Conservation (phyloP, 2,329 filamentous ascomycete genomes). For the Apiospora marii region DNA sequence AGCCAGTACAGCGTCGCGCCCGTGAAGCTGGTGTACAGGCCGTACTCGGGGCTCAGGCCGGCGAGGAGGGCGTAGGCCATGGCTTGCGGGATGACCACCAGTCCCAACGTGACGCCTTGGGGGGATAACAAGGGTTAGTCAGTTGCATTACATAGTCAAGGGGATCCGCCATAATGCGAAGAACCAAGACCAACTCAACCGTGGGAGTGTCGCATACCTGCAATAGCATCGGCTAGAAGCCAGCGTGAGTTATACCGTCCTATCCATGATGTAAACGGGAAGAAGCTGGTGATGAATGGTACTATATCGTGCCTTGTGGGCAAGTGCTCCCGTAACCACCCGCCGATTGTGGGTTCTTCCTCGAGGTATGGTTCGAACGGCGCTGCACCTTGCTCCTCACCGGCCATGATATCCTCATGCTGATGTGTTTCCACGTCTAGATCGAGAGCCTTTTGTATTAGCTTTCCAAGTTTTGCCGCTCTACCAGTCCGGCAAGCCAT, state of each 20-base stretch:
- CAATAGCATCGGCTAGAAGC: conserved; percentile 87
- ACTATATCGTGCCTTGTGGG: conserved; percentile 64
- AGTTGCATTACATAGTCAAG: conserved; percentile 27
- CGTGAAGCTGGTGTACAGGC: conserved; percentile 95
- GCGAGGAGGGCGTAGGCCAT: conserved; percentile 95
- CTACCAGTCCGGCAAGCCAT: neutral
- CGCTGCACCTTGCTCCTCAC: neutral
- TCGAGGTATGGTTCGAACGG: conserved; percentile 81
- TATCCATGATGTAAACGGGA: conserved; percentile 93
- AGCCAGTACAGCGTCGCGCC: conserved; percentile 96
- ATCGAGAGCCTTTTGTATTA: neutral
- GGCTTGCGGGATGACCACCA: conserved; percentile 85
- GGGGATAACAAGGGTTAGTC: conserved; percentile 24
- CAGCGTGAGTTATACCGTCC: conserved; percentile 87
- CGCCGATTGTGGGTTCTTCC: conserved; percentile 75
- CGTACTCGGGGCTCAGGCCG: conserved; percentile 80
- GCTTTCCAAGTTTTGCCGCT: too few relatives aligned
- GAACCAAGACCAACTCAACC: neutral
- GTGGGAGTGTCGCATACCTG: conserved; percentile 62
- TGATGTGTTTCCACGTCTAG: neutral
- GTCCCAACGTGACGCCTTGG: conserved; percentile 61
- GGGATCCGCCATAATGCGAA: conserved; percentile 18
- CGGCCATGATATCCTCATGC: neutral
- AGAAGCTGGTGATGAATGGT: conserved; percentile 74
- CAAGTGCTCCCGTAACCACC: conserved; percentile 72